Base-by-base conservation (phyloP, 1,284 basidiomycete genomes). In the Sutorius eximius region DNA sequence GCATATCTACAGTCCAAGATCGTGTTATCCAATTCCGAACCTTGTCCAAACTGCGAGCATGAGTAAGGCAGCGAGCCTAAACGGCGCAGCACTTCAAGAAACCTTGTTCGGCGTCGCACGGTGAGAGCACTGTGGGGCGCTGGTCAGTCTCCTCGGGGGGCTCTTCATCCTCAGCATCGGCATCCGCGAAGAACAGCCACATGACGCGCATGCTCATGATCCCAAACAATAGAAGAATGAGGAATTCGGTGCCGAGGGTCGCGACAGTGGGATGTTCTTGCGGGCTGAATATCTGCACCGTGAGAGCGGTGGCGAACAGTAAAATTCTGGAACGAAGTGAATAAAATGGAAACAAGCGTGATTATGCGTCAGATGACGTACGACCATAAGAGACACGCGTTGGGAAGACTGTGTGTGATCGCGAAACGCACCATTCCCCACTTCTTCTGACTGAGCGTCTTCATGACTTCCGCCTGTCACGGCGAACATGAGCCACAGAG, bases 351-450 rank as follows among this genome's bases (percentile, higher is more conserved):
- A 38, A 24, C 7, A 13, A 4, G 40, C 2, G 13, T 10, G 22
- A 37, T 15, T 5, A 24, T 12, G 32, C 7, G 20, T 2, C 2
- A 11, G 15, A 22, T n/a, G 30, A 60, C 60, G 18, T 45, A 61
- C 60, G 60, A 62, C 62, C 59, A 64, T 22, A 56, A 7, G 9
- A 64, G 46, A 5, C 16, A 56, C 2, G 62, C 56, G 4, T 56
- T 49, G 0, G 60, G 62, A 9, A 64, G 56, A 41, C 59, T 52
- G 32, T 64, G 62, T 2, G 56, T 59, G 18, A 57, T 52, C 1
- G 60, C 49, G 33, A 64, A 41, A 10, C 45, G 45, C 1, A 45
- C 36, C 47, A 64, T 59, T 11, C 62, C 62, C 0, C 16, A 22
- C 12, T 38, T 55, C 18, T 32, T 51, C 44, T 43, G 43, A 47